phyloP scores from a whole-genome alignment of 139 green algal genomes.

The Nannochloris sp. region DNA sequence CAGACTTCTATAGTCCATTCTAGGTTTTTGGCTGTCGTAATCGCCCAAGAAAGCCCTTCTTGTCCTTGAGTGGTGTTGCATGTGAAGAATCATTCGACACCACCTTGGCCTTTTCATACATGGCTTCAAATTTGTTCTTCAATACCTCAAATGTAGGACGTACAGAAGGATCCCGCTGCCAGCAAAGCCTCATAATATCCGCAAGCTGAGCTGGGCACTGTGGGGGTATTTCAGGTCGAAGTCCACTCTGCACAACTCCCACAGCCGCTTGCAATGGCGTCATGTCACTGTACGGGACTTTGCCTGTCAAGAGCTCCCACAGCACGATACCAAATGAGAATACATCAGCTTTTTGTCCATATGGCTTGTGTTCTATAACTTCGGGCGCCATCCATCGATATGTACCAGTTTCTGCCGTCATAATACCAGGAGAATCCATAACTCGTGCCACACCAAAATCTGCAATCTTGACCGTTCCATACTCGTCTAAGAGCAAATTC shows the following conservation, averaged over 20 bases:
- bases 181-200: slow-evolving; percentile 74
- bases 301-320: slow-evolving; percentile 89
- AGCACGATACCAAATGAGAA: slow-evolving; percentile 75
- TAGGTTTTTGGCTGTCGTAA: too few relatives aligned
- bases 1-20: too few relatives aligned
- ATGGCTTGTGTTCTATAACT: slow-evolving; percentile 97
- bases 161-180: slow-evolving; percentile 40
- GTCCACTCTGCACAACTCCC: slow-evolving; percentile 95
- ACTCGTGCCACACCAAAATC: slow-evolving; percentile 97
- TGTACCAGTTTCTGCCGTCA: slow-evolving; percentile 98
- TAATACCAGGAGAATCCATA: slow-evolving; percentile 71
- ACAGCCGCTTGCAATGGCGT: slow-evolving; percentile 83
- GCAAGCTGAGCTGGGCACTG: slow-evolving; percentile 57
- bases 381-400: slow-evolving; percentile 99
- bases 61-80: background rate
- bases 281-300: slow-evolving; percentile 85
- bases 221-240: slow-evolving; percentile 69
- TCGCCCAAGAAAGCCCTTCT: background rate
- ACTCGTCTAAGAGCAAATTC: slow-evolving; percentile 97
- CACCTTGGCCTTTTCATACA: slow-evolving; percentile 43
- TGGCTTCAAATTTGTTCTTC: slow-evolving; percentile 35
- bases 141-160: slow-evolving; percentile 41
- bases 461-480: slow-evolving; percentile 82
- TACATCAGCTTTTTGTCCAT: slow-evolving; percentile 73
- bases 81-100: background rate